Evolutionary conservation across 441 rosid species (phyloP), one percentile per base, ranked within the genome.

Genomic region (Brassica balearica): DNA sequence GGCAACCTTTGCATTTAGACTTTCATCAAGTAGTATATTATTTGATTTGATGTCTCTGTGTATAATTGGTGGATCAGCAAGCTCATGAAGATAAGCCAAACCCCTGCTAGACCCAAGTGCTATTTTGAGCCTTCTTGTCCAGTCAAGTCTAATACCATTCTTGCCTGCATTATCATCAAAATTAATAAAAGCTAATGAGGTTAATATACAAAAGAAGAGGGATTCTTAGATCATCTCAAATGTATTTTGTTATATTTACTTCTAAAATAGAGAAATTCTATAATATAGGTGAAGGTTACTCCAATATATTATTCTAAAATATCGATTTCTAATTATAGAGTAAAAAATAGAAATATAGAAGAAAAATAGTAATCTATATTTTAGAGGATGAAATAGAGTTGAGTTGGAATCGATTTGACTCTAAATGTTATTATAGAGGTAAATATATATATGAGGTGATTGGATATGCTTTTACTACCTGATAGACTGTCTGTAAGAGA

Each of bases 31-130:
- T 64, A 93, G 73, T 60, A 93, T 88, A 83, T 93, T 91, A 22
- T 80, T 84, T 10, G 97, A 81, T 79, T 93, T 93, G 68, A 91
- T 62, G 78, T 93, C 96, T 74, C 96, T 81, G 55, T 91, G 97
- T 74, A 91, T 91, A 9, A 92, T 91, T 3, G 96, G 93, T 81
- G 97, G 97, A 71, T 88, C 80, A 14, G 92, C 97, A 59, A 87
- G 91, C 82, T 93, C 95, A 36, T 93, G 95, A 73, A 91, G 85
- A 86, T 91, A 93, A 10, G 90, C 86, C 14, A 91, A 72, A 6
- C 97, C 97, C 81, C 86, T 86, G 5, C 90, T 93, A 38, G 95
- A 71, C 41, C 92, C 97, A 34, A 90, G 83, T 15, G 92, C 84
- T 81, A 92, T 77, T 79, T 74, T 88, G 2, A 92, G 95, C 76